phyloP scores from a whole-genome alignment of 306 rosid genomes.

The Prunus fruticosa region DNA sequence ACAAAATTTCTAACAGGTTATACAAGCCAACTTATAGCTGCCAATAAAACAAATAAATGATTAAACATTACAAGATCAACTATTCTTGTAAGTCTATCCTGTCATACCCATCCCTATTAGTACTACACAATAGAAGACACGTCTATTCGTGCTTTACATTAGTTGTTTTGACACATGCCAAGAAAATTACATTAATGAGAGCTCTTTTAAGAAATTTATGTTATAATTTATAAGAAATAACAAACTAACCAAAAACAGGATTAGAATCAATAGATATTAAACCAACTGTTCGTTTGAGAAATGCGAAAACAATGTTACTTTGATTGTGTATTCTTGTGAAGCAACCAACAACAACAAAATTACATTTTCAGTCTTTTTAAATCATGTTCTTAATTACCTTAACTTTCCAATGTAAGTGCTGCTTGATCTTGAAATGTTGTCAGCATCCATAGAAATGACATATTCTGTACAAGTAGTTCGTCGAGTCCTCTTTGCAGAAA shows the following conservation, averaged over 20 bases:
- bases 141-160: background rate
- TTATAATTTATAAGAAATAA: background rate
- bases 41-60: background rate
- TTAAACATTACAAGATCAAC: background rate
- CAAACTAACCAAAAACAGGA: background rate
- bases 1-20: background rate
- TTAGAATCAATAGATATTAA: background rate
- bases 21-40: background rate
- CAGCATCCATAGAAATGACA: constrained; percentile 89
- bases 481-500: constrained; percentile 82
- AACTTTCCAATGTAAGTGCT: constrained; percentile 87
- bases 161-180: background rate
- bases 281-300: background rate
- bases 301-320: background rate
- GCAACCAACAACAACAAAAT: background rate
- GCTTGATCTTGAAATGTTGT: constrained; percentile 79
- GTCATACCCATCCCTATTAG: background rate
- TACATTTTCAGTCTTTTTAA: background rate
- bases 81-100: background rate
- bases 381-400: constrained; percentile 37
- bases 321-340: background rate
- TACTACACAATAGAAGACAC: background rate
- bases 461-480: constrained; percentile 93
- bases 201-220: background rate
- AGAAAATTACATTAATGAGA: background rate